phyloP scores from a whole-genome alignment of 305 asterid species.

The Fraxinus greggii region DNA sequence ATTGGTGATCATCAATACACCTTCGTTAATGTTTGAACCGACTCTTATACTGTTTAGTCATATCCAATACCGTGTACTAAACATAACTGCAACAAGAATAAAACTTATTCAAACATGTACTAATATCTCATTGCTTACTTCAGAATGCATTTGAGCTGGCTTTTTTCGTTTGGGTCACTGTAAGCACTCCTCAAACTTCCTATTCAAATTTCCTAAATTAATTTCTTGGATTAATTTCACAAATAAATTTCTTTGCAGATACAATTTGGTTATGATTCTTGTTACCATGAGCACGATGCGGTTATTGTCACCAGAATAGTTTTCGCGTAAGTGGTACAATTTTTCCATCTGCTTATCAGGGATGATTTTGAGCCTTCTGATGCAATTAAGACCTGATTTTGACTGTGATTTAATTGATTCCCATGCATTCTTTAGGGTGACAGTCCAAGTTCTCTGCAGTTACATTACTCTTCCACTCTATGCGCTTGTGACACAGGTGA shows the following conservation, averaged over 20 bases:
- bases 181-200: not conserved
- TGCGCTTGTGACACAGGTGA: conserved; percentile 35
- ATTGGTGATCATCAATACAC: too few relatives aligned
- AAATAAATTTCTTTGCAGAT: conserved; percentile 21
- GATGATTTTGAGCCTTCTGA: not conserved
- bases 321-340: not conserved
- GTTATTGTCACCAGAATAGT: conserved; percentile 11
- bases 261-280: conserved; percentile 27
- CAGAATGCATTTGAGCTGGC: conserved; percentile 43
- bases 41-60: too few relatives aligned
- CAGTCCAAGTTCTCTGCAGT: conserved; percentile 35
- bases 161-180: conserved; percentile 36
- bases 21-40: not conserved
- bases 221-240: not conserved
- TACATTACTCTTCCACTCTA: conserved; percentile 38
- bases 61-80: not conserved
- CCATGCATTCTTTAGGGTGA: conserved; percentile 17
- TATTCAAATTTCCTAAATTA: not conserved
- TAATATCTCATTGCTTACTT: not conserved
- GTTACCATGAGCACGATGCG: conserved; percentile 31
- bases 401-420: not conserved
- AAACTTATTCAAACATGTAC: not conserved
- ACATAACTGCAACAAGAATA: not conserved
- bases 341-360: not conserved
- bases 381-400: not conserved